phyloP scores from a whole-genome alignment of 345 rosid species.

The Eucalyptus sp. region DNA sequence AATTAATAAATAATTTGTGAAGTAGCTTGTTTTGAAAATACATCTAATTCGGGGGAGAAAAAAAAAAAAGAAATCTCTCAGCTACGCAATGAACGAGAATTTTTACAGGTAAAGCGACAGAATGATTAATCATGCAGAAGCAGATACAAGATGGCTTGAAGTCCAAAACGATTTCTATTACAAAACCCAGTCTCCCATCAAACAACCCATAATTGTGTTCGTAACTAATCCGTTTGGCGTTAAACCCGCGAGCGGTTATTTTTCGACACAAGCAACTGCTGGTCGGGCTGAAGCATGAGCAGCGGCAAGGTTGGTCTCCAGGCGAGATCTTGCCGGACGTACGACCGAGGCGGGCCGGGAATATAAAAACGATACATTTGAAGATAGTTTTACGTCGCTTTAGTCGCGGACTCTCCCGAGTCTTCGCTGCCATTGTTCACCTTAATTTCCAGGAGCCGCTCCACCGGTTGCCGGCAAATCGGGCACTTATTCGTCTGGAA shows the following conservation, averaged over 20 bases:
- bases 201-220: neutral
- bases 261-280: neutral
- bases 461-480: slow-evolving; percentile 42
- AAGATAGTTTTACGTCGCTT: neutral
- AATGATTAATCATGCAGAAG: neutral
- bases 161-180: neutral
- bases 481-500: slow-evolving; percentile 39
- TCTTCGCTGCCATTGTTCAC: slow-evolving; percentile 19
- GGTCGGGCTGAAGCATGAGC: neutral
- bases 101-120: neutral
- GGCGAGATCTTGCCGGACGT: neutral
- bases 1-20: no score
- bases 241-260: neutral
- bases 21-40: no score
- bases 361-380: neutral
- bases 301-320: neutral
- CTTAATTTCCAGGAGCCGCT: slow-evolving; percentile 38
- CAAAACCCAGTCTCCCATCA: neutral
- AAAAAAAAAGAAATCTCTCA: neutral
- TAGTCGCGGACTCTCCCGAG: neutral
- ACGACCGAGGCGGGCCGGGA: neutral
- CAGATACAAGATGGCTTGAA: neutral
- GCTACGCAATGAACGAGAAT: neutral
- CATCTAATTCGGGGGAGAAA: neutral
- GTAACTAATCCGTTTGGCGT: neutral